Conservation (phyloP, 345 rosid species). For the Capsella bursapastoris region DNA sequence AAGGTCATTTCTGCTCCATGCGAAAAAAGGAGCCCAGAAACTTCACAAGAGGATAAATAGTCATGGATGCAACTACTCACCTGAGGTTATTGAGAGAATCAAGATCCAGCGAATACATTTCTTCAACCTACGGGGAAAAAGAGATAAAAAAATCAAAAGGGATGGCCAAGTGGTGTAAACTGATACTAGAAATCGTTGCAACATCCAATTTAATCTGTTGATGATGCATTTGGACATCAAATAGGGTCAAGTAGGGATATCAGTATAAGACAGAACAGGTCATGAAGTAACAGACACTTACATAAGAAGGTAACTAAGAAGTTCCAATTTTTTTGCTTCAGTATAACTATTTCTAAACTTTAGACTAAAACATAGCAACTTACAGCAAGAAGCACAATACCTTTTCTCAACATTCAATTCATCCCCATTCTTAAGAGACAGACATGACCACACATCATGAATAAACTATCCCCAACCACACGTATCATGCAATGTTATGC, state of each 20-base stretch:
- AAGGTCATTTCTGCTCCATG: neutral
- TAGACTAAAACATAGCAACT: neutral
- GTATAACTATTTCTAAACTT: neutral
- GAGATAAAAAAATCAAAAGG: neutral
- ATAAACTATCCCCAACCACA: neutral
- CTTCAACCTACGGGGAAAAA: constrained; percentile 76
- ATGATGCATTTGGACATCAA: neutral
- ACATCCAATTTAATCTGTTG: neutral
- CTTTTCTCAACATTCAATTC: neutral
- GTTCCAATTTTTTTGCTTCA: neutral
- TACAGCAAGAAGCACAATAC: neutral
- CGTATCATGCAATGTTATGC: neutral
- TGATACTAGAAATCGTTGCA: neutral
- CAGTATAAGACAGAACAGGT: neutral
- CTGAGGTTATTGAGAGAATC: constrained; percentile 86
- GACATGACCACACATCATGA: neutral
- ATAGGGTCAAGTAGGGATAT: neutral
- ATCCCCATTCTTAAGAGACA: neutral
- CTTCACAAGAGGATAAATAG: neutral
- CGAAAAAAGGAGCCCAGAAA: neutral
- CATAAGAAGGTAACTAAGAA: neutral
- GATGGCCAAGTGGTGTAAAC: neutral
- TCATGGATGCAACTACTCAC: constrained; percentile 46
- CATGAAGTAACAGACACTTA: neutral
- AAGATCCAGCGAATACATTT: constrained; percentile 87